Conservation (phyloP, 768 basidiomycete genomes). For the Filobasidium floriforme region DNA sequence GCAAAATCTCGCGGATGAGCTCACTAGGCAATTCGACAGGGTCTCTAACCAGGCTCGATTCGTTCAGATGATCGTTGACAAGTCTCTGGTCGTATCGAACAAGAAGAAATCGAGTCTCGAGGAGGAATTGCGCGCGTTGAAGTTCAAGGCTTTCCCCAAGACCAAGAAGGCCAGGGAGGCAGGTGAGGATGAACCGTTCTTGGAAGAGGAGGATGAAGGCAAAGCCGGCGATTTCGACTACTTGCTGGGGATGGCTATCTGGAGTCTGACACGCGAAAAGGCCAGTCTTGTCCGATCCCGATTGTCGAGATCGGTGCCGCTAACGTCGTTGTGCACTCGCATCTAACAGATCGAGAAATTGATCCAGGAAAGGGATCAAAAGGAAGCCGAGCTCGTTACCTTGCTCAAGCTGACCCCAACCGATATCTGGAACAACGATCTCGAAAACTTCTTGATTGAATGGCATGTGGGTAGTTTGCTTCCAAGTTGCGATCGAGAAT, state of each 20-base stretch:
- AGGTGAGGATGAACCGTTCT: constrained; percentile 58
- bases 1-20: constrained; percentile 76
- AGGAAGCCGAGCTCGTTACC: constrained; percentile 69
- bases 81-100: constrained; percentile 69
- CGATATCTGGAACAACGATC: constrained; percentile 80
- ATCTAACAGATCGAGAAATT: constrained; percentile 68
- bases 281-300: constrained; percentile 44
- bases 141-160: constrained; percentile 91
- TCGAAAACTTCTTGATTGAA: constrained; percentile 70
- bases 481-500: not conserved
- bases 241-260: constrained; percentile 88
- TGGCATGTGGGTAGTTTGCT: constrained; percentile 62
- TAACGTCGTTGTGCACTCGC: not conserved
- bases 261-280: constrained; percentile 88
- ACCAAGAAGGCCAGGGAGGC: constrained; percentile 58
- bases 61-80: constrained; percentile 88
- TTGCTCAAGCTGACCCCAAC: constrained; percentile 71
- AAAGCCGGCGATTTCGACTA: constrained; percentile 74
- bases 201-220: constrained; percentile 51
- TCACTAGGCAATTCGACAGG: constrained; percentile 72
- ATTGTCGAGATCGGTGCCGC: not conserved
- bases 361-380: constrained; percentile 65
- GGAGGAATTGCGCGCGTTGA: constrained; percentile 65
- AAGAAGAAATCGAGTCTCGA: constrained; percentile 85
- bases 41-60: constrained; percentile 93